Conservation (phyloP, 2,329 filamentous ascomycete species). For the Emmonsiellopsis sp. region DNA sequence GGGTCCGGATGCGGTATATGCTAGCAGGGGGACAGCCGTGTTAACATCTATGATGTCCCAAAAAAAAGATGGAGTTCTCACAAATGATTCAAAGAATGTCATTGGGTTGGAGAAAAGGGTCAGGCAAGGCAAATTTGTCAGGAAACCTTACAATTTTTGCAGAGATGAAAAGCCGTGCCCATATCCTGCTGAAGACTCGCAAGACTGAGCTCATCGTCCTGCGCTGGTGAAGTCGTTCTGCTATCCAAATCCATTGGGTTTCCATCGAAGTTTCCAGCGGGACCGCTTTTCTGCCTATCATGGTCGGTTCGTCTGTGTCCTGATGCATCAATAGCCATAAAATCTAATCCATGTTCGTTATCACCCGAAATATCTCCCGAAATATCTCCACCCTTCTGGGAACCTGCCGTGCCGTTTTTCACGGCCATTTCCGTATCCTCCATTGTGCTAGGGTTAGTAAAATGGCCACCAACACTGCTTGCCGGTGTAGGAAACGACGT, state of each 20-base stretch:
- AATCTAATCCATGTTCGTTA: constrained; percentile 5
- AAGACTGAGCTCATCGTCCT: constrained; percentile 22
- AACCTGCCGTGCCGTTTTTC: constrained; percentile 20
- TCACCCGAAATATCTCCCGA: constrained; percentile 6
- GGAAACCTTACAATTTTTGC: constrained; percentile 41
- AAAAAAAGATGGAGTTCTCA: constrained; percentile 15
- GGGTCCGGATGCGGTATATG: constrained; percentile 42
- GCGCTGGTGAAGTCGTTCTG: constrained; percentile 13
- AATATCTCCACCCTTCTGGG: constrained; percentile 12
- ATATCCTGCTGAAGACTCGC: constrained; percentile 38
- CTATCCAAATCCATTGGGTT: constrained; percentile 34
- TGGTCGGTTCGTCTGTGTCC: constrained; percentile 27
- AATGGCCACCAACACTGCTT: constrained; percentile 33
- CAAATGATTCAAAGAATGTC: constrained; percentile 19
- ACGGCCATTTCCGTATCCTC: constrained; percentile 26
- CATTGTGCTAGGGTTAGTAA: constrained; percentile 19
- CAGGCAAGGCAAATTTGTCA: constrained; percentile 22
- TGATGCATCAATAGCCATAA: constrained; percentile 15
- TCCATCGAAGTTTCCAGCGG: constrained; percentile 16
- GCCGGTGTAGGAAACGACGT: constrained; percentile 38
- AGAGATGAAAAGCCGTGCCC: constrained; percentile 38
- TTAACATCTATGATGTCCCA: constrained; percentile 32
- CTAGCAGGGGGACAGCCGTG: constrained; percentile 29
- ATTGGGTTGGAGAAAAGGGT: not conserved
- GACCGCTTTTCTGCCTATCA: constrained; percentile 18